A percentile compares a stretch with the other conserved stretches of the same genome.
These are phyloP conservation scores for Lachancea nothofagi DNA, from an alignment of 805 yeast genomes.

Conservation along the genomic window DNA sequence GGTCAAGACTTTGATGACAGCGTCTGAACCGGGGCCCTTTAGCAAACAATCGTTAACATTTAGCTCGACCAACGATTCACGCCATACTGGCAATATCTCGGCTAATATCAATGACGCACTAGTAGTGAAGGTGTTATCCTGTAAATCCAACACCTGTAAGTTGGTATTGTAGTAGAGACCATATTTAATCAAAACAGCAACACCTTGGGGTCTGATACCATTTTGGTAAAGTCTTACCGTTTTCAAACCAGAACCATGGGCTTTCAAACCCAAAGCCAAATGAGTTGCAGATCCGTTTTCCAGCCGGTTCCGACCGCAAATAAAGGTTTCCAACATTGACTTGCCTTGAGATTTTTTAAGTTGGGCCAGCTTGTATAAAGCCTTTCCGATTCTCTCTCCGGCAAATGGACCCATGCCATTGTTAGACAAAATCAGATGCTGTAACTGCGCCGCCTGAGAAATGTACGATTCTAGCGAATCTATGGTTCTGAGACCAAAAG, in stretches of 20 bases:
- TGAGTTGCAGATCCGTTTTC: conserved; percentile 91
- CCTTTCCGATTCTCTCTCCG: conserved; percentile 88
- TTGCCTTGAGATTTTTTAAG: conserved; percentile 49
- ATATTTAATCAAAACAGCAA: conserved; percentile 60
- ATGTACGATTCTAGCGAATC: conserved; percentile 80
- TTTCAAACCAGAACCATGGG: conserved; percentile 62
- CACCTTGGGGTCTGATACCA: conserved; percentile 95
- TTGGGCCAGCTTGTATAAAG: conserved; percentile 63
- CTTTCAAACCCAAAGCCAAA: conserved; percentile 77
- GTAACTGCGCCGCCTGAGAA: conserved; percentile 67
- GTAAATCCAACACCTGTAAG: conserved; percentile 72
- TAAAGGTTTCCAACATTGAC: conserved; percentile 67
- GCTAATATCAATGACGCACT: conserved; percentile 64
- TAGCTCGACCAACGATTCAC: conserved; percentile 57
- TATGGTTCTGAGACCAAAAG: conserved; percentile 92
- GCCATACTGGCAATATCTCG: conserved; percentile 56
- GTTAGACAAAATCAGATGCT: conserved; percentile 84
- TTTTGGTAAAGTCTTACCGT: conserved; percentile 83
- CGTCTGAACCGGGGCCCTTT: conserved; percentile 68
- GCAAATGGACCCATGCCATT: conserved; percentile 99
- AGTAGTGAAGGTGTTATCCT: conserved; percentile 88
- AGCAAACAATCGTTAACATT: conserved; percentile 86
- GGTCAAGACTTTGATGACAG: conserved; percentile 45
- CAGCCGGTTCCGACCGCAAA: conserved; percentile 95
- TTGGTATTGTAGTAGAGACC: conserved; percentile 62